Conservation (phyloP, 2,329 filamentous ascomycete species). For the Trichoderma asperellum region DNA sequence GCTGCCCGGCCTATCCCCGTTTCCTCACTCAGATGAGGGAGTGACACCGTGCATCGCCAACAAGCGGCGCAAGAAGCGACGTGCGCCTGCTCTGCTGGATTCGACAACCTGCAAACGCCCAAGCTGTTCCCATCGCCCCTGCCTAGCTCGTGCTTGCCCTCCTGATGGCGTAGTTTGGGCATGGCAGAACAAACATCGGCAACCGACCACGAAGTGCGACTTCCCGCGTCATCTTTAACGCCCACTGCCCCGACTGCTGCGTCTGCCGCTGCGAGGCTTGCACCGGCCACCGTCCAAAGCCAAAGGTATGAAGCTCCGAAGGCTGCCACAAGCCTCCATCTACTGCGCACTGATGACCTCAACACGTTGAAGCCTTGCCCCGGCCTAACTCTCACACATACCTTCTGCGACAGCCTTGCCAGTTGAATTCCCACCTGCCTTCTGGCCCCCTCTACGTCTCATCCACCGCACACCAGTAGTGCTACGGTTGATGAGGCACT, state of each 20-base stretch:
- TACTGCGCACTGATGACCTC: not conserved
- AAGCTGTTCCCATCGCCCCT: constrained; percentile 25
- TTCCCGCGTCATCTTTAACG: constrained; percentile 48
- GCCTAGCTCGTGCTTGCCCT: constrained; percentile 45
- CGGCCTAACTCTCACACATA: constrained; percentile 26
- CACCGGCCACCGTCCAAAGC: constrained; percentile 34
- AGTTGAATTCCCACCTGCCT: not conserved
- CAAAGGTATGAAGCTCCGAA: constrained; percentile 33
- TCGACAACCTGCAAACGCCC: not conserved
- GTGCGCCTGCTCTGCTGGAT: constrained; percentile 25
- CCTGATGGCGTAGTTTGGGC: constrained; percentile 67
- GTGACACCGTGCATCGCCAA: constrained; percentile 26
- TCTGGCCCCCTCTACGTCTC: constrained; percentile 30
- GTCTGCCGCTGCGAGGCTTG: constrained; percentile 33
- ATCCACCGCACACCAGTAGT: constrained; percentile 8
- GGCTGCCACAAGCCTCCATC: constrained; percentile 1
- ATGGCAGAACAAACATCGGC: constrained; percentile 66
- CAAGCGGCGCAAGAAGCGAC: constrained; percentile 24
- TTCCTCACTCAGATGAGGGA: constrained; percentile 18
- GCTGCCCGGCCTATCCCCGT: not conserved
- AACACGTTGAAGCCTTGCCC: not conserved
- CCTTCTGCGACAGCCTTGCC: not conserved
- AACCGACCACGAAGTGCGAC: constrained; percentile 61
- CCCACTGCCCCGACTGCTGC: constrained; percentile 33
- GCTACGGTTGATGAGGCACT: constrained; percentile 15